Evolutionary conservation across 148 eudicot species (phyloP), one percentile per base, ranked within the genome.

Genomic region (Agrostemma githago): DNA sequence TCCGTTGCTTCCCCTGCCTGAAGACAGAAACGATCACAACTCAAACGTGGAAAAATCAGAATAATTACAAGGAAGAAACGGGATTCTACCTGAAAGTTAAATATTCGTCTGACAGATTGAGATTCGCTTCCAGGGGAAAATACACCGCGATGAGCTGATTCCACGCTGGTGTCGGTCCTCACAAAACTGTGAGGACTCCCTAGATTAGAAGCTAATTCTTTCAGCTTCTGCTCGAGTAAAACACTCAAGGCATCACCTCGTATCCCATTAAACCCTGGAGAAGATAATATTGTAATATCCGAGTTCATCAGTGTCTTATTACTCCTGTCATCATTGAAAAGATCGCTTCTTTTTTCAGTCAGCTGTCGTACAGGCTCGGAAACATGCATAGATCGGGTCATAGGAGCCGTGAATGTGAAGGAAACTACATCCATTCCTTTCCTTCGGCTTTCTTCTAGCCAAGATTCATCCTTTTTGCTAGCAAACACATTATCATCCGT

Each of bases 351-450:
- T 57, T 79, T 72, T 61, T 80, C 85, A 5, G 42, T 66, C 65
- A 63, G 56, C 26, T 73, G 82, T 59, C 76, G 79, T 3, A 82
- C 77, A 26, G 75, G 64, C 67, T 83, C 90, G 48, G 78, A 72
- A 46, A 76, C 79, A 69, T 76, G 85, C 37, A 71, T 34, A 41
- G 89, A 78, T 61, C 93, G 79, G 12, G 87, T 78, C 79, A 92
- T 78, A 54, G 99, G 99, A 84, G 99, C 77, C 56, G 86, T 90
- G 79, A 95, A 95, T 19, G 99, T 92, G 75, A 95, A 95, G 66
- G 99, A 95, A 82, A 95, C 86, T 77, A 95, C 92, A 82, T 90
- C 97, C 71, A 79, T 83, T 72, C 88, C 92, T 70, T 87, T 86
- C 75, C 82, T 89, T 70, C 83, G 80, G 77, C 78, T 83, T 62